phyloP scores from a whole-genome alignment of 2,329 filamentous ascomycete genomes.

The Fusarium drepaniforme region DNA sequence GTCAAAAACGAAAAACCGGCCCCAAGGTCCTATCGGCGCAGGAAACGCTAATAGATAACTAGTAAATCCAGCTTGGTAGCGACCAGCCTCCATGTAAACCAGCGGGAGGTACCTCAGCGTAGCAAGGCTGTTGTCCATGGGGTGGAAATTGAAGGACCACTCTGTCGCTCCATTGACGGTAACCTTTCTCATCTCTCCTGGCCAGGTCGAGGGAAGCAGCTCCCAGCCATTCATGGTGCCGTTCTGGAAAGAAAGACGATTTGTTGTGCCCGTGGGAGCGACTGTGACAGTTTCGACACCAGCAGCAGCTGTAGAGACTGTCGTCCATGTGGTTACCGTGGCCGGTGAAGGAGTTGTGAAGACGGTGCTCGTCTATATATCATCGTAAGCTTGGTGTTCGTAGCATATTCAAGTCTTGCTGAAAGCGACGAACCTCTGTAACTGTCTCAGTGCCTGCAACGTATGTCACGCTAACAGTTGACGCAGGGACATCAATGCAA shows the following conservation, averaged over 20 bases:
- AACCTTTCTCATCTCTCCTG: background rate
- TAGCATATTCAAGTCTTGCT: too few relatives aligned
- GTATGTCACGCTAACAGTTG: slow-evolving; percentile 24
- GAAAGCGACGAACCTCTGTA: slow-evolving; percentile 4
- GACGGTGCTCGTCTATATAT: background rate
- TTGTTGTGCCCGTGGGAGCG: slow-evolving; percentile 5
- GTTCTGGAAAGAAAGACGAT: slow-evolving; percentile 20
- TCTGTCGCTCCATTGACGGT: background rate
- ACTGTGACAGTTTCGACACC: slow-evolving; percentile 17
- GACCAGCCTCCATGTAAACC: slow-evolving; percentile 18
- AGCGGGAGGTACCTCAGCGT: background rate
- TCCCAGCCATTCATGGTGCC: slow-evolving; percentile 13
- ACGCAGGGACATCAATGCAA: slow-evolving; percentile 39
- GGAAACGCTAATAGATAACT: background rate
- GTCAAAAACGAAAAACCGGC: background rate
- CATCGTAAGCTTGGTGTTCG: background rate
- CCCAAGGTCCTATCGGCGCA: background rate
- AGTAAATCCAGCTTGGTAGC: background rate
- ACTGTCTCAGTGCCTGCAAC: slow-evolving; percentile 12
- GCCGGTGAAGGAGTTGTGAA: slow-evolving; percentile 8
- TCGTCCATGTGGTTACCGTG: slow-evolving; percentile 20
- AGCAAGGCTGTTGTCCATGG: slow-evolving; percentile 4
- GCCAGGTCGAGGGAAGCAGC: slow-evolving; percentile 10
- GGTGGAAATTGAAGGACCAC: slow-evolving; percentile 3
- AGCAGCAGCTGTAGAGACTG: slow-evolving; percentile 16